phyloP scores from a whole-genome alignment of 2,329 filamentous ascomycete genomes.

The Graphilbum sp. region DNA sequence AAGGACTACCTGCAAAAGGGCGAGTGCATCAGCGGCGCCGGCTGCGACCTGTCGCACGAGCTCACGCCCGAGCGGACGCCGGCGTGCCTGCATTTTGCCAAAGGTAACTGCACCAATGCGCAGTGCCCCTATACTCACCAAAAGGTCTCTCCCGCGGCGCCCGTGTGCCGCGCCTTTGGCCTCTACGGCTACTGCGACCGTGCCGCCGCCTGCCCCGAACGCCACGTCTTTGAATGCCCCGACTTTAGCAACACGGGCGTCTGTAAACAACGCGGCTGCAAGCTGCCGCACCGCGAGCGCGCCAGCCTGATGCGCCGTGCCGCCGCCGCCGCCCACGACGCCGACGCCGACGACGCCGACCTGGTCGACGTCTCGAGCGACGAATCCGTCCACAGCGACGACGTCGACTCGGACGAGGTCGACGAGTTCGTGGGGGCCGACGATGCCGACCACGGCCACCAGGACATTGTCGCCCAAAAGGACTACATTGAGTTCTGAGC shows the following conservation, averaged over 20 bases:
- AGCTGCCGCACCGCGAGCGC: constrained; percentile 73
- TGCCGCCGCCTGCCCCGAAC: constrained; percentile 59
- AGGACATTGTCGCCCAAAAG: constrained; percentile 39
- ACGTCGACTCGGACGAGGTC: constrained; percentile 62
- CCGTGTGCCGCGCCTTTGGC: constrained; percentile 73
- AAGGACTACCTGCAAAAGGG: constrained; percentile 71
- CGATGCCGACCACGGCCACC: constrained; percentile 31
- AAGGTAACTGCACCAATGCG: constrained; percentile 75
- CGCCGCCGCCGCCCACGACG: neutral
- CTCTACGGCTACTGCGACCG: constrained; percentile 78
- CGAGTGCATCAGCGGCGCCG: constrained; percentile 57
- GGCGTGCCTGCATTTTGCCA: constrained; percentile 76
- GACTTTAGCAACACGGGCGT: constrained; percentile 82
- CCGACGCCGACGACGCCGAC: constrained; percentile 29
- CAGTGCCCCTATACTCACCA: constrained; percentile 80
- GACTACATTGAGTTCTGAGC: constrained; percentile 38
- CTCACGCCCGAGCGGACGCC: constrained; percentile 70
- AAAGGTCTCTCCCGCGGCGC: constrained; percentile 57
- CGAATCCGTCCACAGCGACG: constrained; percentile 59
- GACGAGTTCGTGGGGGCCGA: constrained; percentile 46
- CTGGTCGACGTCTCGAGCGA: constrained; percentile 55
- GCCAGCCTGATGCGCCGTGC: constrained; percentile 60
- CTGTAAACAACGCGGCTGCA: constrained; percentile 70
- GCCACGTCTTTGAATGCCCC: constrained; percentile 86
- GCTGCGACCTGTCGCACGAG: constrained; percentile 85